Evolutionary conservation across 768 basidiomycete genomes (phyloP).

Genomic region (Kwoniella heveanensis): DNA sequence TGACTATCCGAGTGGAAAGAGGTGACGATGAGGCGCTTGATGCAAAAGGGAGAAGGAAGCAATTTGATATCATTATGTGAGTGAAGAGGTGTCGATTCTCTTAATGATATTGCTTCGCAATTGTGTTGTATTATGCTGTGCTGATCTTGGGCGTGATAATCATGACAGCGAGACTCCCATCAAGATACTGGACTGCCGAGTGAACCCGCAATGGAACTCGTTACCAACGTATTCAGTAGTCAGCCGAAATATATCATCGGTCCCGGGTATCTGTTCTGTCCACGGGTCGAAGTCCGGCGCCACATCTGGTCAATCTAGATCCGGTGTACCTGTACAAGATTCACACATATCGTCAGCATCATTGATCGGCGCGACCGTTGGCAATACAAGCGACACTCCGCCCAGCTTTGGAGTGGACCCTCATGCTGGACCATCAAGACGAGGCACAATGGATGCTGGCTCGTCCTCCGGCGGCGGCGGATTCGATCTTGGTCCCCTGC

Average conservation of each 20-base stretch:
- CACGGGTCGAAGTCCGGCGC: constrained; percentile 19
- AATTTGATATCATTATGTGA: constrained; percentile 78
- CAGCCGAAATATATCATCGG: constrained; percentile 24
- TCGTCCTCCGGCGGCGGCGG: constrained; percentile 1
- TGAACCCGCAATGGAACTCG: constrained; percentile 74
- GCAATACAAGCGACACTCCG: neutral
- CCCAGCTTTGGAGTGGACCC: neutral
- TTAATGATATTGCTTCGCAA: neutral
- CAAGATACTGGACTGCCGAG: constrained; percentile 83
- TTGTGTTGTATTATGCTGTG: constrained; percentile 3
- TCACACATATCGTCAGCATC: neutral
- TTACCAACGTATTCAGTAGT: constrained; percentile 70
- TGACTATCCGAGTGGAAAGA: constrained; percentile 77
- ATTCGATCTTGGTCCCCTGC: neutral
- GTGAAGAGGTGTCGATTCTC: constrained; percentile 1
- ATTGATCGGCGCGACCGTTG: neutral
- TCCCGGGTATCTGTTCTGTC: constrained; percentile 54
- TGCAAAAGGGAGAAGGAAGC: constrained; percentile 71
- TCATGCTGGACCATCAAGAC: constrained; percentile 5
- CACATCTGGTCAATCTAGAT: neutral
- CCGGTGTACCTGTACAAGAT: neutral
- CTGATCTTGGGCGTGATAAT: neutral
- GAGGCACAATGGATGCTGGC: constrained; percentile 2
- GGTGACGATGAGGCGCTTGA: constrained; percentile 71
- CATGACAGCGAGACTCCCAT: constrained; percentile 65